phyloP scores from a whole-genome alignment of 1,284 basidiomycete genomes.

The Ganoderma meredithae region DNA sequence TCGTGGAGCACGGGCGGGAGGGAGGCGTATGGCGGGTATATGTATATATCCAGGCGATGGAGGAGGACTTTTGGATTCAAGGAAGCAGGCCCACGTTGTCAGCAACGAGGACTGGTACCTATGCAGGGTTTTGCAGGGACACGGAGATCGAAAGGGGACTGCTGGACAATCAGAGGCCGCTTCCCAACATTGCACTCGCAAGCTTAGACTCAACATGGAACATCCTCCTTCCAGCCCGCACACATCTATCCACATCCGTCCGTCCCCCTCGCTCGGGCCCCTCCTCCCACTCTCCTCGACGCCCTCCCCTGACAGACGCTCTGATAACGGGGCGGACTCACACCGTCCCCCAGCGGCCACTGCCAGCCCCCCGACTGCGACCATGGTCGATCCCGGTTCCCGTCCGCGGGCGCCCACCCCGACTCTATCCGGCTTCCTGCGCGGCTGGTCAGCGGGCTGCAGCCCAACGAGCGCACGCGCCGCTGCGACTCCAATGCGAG shows the following conservation, averaged over 20 bases:
- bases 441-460: slow-evolving; percentile 22
- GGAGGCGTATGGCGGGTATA: slow-evolving; percentile 26
- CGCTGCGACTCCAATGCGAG: neutral
- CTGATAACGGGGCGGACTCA: slow-evolving; percentile 24
- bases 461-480: neutral
- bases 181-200: slow-evolving; percentile 21
- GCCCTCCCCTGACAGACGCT: slow-evolving; percentile 20
- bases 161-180: slow-evolving; percentile 21
- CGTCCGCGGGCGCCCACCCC: neutral
- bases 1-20: slow-evolving; percentile 32
- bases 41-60: slow-evolving; percentile 27
- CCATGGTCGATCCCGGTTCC: neutral
- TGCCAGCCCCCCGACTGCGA: slow-evolving; percentile 8
- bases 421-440: slow-evolving; percentile 5
- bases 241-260: slow-evolving; percentile 21
- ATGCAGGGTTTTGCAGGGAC: slow-evolving; percentile 12
- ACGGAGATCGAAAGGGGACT: slow-evolving; percentile 25
- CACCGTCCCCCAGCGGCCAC: slow-evolving; percentile 14
- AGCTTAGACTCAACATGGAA: slow-evolving; percentile 15
- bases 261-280: slow-evolving; percentile 19
- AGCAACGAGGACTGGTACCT: slow-evolving; percentile 28
- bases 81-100: slow-evolving; percentile 34
- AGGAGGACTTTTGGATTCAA: slow-evolving; percentile 27
- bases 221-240: slow-evolving; percentile 19
- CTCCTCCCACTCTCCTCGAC: slow-evolving; percentile 9